These are phyloP conservation scores for Termitomyces sp. DNA, from an alignment of 768 basidiomycete genomes.

Conservation along the genomic window DNA sequence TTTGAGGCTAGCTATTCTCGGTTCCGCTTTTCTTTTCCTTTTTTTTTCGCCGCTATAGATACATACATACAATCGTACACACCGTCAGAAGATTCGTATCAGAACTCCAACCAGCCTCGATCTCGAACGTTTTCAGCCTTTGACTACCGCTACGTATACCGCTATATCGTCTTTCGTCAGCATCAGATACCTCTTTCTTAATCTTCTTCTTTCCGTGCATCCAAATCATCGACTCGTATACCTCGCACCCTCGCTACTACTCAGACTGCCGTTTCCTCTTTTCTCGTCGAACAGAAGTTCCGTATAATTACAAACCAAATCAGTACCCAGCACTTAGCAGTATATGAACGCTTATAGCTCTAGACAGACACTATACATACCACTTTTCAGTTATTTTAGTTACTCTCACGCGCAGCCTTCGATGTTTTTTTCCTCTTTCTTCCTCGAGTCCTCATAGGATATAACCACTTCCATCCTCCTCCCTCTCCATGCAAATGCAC, in stretches of 20 bases:
- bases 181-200: neutral
- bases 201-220: neutral
- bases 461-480: too few relatives aligned
- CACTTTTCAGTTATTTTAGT: neutral
- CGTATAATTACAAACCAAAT: neutral
- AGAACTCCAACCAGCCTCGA: neutral
- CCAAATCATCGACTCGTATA: neutral
- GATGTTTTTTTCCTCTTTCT: neutral
- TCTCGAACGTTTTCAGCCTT: neutral
- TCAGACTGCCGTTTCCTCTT: neutral
- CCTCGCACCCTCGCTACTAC: neutral
- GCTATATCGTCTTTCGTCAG: neutral
- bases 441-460: neutral
- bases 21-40: neutral
- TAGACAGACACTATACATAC: neutral
- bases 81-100: neutral
- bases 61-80: neutral
- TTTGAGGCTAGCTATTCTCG: neutral
- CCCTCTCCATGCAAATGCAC: too few relatives aligned
- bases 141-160: neutral
- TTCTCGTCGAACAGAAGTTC: neutral
- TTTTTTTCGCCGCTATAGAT: neutral
- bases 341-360: neutral
- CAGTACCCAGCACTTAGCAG: neutral
- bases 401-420: neutral